Evolutionary conservation across 148 eudicot species (phyloP).

Genomic region (Diospyros lotus): DNA sequence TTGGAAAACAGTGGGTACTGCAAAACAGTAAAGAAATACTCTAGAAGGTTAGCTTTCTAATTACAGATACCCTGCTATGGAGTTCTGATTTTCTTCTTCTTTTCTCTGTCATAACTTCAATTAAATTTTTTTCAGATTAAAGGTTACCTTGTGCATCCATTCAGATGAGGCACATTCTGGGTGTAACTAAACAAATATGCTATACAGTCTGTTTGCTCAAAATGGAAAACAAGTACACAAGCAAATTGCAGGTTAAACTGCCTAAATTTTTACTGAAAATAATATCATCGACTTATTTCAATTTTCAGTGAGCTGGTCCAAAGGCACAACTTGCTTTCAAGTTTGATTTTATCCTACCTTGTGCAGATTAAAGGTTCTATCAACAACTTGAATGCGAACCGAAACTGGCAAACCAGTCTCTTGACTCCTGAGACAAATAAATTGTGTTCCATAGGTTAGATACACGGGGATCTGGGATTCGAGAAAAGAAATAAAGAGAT

Average conservation of each 20-base stretch:
- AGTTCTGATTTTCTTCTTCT: no score
- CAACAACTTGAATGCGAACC: conserved; percentile 58
- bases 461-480: not conserved
- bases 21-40: not conserved
- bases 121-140: no score
- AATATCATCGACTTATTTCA: no score
- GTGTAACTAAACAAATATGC: not conserved
- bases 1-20: conserved; percentile 67
- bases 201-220: not conserved
- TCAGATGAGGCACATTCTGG: not conserved
- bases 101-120: no score
- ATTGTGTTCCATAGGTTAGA: not conserved
- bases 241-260: not conserved
- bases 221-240: not conserved
- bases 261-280: not conserved
- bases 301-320: no score
- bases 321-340: not conserved
- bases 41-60: not conserved
- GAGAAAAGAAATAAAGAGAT: not conserved
- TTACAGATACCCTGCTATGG: not conserved
- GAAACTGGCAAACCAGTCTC: conserved; percentile 78
- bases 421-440: conserved; percentile 64
- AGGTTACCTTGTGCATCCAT: not conserved
- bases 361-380: conserved; percentile 72
- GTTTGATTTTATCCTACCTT: conserved; percentile 41